Evolutionary conservation across 2,329 filamentous ascomycete species (phyloP).

Genomic region (Escovopsis sp.): DNA sequence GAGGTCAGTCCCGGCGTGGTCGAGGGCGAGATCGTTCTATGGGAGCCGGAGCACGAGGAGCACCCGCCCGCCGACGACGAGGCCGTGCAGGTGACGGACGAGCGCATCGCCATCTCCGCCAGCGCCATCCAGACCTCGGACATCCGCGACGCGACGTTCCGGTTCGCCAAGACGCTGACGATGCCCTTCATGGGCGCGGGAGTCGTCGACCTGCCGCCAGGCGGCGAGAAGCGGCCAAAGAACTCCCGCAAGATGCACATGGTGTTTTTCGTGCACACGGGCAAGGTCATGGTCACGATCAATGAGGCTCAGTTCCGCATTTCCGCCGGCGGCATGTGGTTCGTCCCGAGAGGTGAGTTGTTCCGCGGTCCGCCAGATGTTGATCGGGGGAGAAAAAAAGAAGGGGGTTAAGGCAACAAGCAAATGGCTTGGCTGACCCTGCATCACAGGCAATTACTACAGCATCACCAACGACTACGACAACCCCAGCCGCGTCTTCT

Average conservation of each 20-base stretch:
- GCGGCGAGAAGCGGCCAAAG: slow-evolving; percentile 74
- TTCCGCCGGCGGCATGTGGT: slow-evolving; percentile 77
- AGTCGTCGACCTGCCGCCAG: slow-evolving; percentile 74
- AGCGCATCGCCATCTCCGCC: slow-evolving; percentile 42
- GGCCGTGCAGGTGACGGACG: slow-evolving; percentile 36
- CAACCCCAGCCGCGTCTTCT: slow-evolving; percentile 67
- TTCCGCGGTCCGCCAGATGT: not conserved
- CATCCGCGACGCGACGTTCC: slow-evolving; percentile 56
- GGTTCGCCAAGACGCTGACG: slow-evolving; percentile 76
- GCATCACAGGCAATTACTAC: slow-evolving; percentile 68
- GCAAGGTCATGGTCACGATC: slow-evolving; percentile 67
- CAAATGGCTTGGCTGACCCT: not conserved
- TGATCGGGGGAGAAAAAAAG: too few species aligned
- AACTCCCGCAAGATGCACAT: slow-evolving; percentile 95
- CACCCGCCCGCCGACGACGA: slow-evolving; percentile 40
- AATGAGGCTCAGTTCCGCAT: slow-evolving; percentile 67
- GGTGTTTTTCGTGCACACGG: slow-evolving; percentile 81
- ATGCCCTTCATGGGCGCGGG: slow-evolving; percentile 80
- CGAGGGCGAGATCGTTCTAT: slow-evolving; percentile 47
- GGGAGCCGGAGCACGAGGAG: slow-evolving; percentile 43
- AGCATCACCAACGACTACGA: slow-evolving; percentile 72
- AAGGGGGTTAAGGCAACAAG: not conserved
- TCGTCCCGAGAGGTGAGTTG: slow-evolving; percentile 78
- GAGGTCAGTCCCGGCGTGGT: slow-evolving; percentile 52
- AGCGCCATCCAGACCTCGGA: slow-evolving; percentile 41